Evolutionary conservation across 768 basidiomycete species (phyloP).

Genomic region (Russula abietina): DNA sequence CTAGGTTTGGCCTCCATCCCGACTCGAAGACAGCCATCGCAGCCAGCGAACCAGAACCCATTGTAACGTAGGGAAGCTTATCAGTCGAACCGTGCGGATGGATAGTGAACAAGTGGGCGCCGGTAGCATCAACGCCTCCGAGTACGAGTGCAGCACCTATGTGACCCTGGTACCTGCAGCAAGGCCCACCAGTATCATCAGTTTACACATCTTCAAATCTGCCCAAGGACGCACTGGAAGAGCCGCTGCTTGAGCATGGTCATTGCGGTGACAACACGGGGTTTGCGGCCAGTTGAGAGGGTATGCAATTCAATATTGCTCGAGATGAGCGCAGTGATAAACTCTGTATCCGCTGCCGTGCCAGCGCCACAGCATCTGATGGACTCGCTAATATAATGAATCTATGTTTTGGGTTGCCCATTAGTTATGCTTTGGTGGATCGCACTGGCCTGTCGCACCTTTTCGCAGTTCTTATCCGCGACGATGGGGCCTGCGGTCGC

Average conservation of each 20-base stretch:
- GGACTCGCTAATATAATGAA: slow-evolving; percentile 92
- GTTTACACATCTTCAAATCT: not conserved
- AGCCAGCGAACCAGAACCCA: slow-evolving; percentile 94
- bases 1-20: slow-evolving; percentile 74
- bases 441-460: slow-evolving; percentile 45
- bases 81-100: slow-evolving; percentile 97
- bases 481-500: slow-evolving; percentile 94
- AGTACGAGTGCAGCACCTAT: slow-evolving; percentile 94
- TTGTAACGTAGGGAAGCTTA: slow-evolving; percentile 97
- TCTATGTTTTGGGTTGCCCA: slow-evolving; percentile 43
- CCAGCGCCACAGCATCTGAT: slow-evolving; percentile 98
- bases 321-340: slow-evolving; percentile 89
- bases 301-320: slow-evolving; percentile 94
- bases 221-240: slow-evolving; percentile 52
- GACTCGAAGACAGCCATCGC: slow-evolving; percentile 98
- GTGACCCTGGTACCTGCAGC: slow-evolving; percentile 78
- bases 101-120: slow-evolving; percentile 93
- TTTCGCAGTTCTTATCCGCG: slow-evolving; percentile 99
- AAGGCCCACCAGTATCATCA: not conserved
- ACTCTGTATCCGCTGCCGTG: slow-evolving; percentile 98
- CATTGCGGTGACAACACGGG: slow-evolving; percentile 95
- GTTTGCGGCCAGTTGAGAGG: slow-evolving; percentile 84
- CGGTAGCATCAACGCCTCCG: slow-evolving; percentile 92
- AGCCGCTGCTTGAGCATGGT: slow-evolving; percentile 98
- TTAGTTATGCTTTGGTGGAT: not conserved